Evolutionary conservation across 2,329 filamentous ascomycete species (phyloP).

Genomic region (Penicillium sp.): DNA sequence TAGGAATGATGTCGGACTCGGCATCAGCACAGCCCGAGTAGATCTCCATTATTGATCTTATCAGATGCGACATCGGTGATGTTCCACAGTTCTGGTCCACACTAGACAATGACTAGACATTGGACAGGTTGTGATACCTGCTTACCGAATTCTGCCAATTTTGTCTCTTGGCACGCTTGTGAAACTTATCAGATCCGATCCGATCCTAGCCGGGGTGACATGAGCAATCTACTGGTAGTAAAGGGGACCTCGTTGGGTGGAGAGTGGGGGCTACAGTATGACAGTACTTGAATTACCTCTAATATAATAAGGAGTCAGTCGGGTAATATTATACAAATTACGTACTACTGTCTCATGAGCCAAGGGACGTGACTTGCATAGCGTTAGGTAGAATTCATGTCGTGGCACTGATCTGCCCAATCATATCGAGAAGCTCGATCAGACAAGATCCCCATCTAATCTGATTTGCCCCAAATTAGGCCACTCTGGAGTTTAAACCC

Average conservation of each 20-base stretch:
- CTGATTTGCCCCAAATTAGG: slow-evolving; percentile 29
- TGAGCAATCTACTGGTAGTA: not conserved
- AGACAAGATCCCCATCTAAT: slow-evolving; percentile 42
- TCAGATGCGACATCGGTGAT: slow-evolving; percentile 27
- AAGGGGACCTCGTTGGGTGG: not conserved
- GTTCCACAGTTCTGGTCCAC: not conserved
- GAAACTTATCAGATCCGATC: slow-evolving; percentile 22
- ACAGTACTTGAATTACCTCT: not conserved
- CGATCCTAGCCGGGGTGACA: slow-evolving; percentile 5
- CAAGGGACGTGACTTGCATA: not conserved
- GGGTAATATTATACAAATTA: not conserved
- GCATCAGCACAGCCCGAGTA: not conserved
- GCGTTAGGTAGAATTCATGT: slow-evolving; percentile 6
- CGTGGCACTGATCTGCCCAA: slow-evolving; percentile 3
- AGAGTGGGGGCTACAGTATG: not conserved
- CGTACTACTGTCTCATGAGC: not conserved
- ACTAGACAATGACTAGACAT: not conserved
- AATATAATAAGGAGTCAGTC: not conserved
- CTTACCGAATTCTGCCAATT: not conserved
- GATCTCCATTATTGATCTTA: slow-evolving; percentile 20
- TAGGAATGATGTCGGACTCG: not conserved
- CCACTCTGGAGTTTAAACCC: not conserved
- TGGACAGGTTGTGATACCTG: not conserved
- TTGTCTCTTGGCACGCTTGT: not conserved
- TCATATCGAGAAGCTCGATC: slow-evolving; percentile 21